Conservation (phyloP, 1,284 basidiomycete genomes). For the Somion occarium region DNA sequence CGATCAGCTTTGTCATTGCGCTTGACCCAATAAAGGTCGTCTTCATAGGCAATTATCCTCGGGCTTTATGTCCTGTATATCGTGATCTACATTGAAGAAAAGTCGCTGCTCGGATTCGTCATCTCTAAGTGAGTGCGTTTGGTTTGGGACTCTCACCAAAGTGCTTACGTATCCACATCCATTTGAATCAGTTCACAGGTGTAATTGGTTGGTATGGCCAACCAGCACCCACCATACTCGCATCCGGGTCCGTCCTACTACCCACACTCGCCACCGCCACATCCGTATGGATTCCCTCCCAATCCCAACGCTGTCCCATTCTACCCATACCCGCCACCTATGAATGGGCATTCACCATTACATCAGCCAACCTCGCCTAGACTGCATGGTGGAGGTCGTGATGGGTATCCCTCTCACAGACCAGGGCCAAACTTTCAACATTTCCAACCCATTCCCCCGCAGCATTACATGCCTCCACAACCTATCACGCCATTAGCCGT, state of each 20-base stretch:
- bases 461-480: slow-evolving; percentile 20
- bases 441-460: slow-evolving; percentile 19
- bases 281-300: slow-evolving; percentile 19
- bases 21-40: no score
- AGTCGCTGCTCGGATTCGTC: neutral
- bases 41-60: neutral
- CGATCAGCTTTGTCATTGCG: no score
- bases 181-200: neutral
- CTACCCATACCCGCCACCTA: slow-evolving; percentile 27
- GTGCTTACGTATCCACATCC: slow-evolving; percentile 5
- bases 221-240: slow-evolving; percentile 29
- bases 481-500: slow-evolving; percentile 19
- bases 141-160: neutral
- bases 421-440: slow-evolving; percentile 22
- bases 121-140: neutral
- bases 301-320: slow-evolving; percentile 19
- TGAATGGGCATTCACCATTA: slow-evolving; percentile 24
- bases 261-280: slow-evolving; percentile 23
- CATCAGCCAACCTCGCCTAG: slow-evolving; percentile 26
- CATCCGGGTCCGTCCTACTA: slow-evolving; percentile 31
- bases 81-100: neutral
- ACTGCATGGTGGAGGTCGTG: slow-evolving; percentile 21
- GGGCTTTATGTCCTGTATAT: neutral
- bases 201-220: slow-evolving; percentile 22
- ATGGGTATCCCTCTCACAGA: slow-evolving; percentile 23